phyloP scores from a whole-genome alignment of 495 filamentous ascomycete genomes.

The Sordaria brevicollis region DNA sequence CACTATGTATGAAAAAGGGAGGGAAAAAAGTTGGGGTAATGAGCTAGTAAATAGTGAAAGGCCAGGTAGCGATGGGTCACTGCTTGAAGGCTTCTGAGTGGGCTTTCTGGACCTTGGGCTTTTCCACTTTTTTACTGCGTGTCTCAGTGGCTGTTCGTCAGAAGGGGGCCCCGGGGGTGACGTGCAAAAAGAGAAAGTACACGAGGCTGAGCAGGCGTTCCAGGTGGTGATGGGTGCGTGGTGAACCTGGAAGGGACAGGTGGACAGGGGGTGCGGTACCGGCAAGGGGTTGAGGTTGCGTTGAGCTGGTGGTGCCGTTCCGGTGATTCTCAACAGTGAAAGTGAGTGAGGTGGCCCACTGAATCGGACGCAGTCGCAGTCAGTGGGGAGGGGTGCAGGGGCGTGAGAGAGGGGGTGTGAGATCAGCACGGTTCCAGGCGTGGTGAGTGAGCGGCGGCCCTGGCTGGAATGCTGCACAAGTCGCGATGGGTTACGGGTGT shows the following conservation, averaged over 20 bases:
- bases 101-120: conserved; percentile 10
- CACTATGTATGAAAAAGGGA: neutral
- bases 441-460: conserved; percentile 10
- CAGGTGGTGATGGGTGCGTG: conserved; percentile 14
- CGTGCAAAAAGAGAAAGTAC: conserved; percentile 14
- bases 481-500: conserved; percentile 1
- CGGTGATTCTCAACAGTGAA: neutral
- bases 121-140: conserved; percentile 14
- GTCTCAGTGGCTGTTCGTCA: conserved; percentile 22
- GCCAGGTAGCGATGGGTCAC: conserved; percentile 7
- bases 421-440: conserved; percentile 20
- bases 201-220: conserved; percentile 28
- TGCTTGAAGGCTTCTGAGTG: conserved; percentile 12
- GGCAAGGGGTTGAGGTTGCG: neutral
- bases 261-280: neutral
- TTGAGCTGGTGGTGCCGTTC: neutral
- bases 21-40: conserved; percentile 8
- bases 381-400: conserved; percentile 6
- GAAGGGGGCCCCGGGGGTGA: conserved; percentile 12
- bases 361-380: conserved; percentile 19
- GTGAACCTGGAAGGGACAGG: conserved; percentile 3
- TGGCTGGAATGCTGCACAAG: conserved; percentile 14
- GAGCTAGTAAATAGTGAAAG: neutral
- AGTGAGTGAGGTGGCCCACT: conserved; percentile 14
- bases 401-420: conserved; percentile 1